Conservation (phyloP, 2,329 filamentous ascomycete species). For the Hymenoscyphus fraxineus region DNA sequence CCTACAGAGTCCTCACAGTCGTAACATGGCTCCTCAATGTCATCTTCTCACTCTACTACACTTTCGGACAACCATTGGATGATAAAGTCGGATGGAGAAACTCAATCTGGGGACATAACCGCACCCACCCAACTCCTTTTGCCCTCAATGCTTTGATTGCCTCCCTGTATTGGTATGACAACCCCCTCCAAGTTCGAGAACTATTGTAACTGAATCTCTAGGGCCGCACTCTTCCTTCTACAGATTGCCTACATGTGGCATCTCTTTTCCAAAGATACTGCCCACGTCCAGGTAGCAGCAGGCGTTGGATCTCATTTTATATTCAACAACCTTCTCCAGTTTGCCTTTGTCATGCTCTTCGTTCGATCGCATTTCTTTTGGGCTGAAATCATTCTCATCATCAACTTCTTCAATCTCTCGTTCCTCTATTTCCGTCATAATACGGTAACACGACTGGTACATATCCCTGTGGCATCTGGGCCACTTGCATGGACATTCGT, state of each 20-base stretch:
- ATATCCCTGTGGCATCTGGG: constrained; percentile 69
- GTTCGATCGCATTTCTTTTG: constrained; percentile 70
- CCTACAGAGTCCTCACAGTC: constrained; percentile 73
- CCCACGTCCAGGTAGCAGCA: constrained; percentile 64
- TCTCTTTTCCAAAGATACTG: constrained; percentile 65
- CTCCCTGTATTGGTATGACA: constrained; percentile 70
- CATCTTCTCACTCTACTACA: constrained; percentile 71
- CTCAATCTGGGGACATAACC: constrained; percentile 74
- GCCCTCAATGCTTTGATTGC: constrained; percentile 63
- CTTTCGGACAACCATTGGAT: constrained; percentile 58
- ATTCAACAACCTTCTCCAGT: constrained; percentile 76
- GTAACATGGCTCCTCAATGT: constrained; percentile 73
- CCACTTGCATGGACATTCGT: constrained; percentile 85
- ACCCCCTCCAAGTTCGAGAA: background rate
- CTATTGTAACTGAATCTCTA: constrained; percentile 32
- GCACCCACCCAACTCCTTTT: constrained; percentile 65
- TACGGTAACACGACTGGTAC: constrained; percentile 68
- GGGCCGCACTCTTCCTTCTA: constrained; percentile 69
- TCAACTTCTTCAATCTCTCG: constrained; percentile 80
- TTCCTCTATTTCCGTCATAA: constrained; percentile 78
- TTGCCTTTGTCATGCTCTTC: constrained; percentile 80
- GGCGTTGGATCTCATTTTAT: constrained; percentile 83
- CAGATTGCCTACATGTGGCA: constrained; percentile 74
- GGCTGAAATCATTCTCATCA: constrained; percentile 69
- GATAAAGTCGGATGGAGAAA: constrained; percentile 50